Conservation (phyloP, 2,329 filamentous ascomycete species). For the Talaromyces sp. region DNA sequence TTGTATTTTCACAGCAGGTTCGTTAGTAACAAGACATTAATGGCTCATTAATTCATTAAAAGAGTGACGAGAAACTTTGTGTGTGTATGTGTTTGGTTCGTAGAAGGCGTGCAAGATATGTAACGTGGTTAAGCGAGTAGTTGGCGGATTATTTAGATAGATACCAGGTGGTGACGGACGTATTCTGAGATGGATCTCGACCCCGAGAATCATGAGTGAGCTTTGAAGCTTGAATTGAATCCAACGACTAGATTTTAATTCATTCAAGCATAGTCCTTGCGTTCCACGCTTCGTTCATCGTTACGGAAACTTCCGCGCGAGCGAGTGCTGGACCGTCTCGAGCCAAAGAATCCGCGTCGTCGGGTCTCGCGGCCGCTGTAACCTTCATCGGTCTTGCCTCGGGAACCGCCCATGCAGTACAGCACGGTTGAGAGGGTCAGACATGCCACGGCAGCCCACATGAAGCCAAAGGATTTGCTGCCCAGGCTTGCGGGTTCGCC, state of each 20-base stretch:
- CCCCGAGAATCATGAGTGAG: not conserved
- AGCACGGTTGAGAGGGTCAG: constrained; percentile 51
- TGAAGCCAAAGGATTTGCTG: constrained; percentile 54
- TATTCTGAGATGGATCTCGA: not conserved
- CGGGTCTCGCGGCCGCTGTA: constrained; percentile 32
- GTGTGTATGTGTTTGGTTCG: not conserved
- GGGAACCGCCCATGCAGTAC: constrained; percentile 47
- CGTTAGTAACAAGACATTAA: not conserved
- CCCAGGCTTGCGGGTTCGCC: constrained; percentile 48
- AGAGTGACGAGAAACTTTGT: not conserved
- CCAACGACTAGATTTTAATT: not conserved
- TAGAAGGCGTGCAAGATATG: not conserved
- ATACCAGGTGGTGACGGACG: not conserved
- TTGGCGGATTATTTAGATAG: not conserved
- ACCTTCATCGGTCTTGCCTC: constrained; percentile 25
- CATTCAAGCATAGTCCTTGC: constrained; percentile 7
- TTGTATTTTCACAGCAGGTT: not conserved
- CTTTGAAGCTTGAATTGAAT: not conserved
- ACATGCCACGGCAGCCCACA: constrained; percentile 53
- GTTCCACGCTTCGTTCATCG: not conserved
- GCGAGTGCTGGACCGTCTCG: constrained; percentile 9
- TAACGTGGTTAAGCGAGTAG: not conserved
- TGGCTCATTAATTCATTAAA: not conserved
- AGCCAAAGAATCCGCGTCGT: constrained; percentile 32
- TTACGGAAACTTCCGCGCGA: constrained; percentile 10